Base-by-base conservation (phyloP, 352 stramenopile species). In the Achlya hypogyna region DNA sequence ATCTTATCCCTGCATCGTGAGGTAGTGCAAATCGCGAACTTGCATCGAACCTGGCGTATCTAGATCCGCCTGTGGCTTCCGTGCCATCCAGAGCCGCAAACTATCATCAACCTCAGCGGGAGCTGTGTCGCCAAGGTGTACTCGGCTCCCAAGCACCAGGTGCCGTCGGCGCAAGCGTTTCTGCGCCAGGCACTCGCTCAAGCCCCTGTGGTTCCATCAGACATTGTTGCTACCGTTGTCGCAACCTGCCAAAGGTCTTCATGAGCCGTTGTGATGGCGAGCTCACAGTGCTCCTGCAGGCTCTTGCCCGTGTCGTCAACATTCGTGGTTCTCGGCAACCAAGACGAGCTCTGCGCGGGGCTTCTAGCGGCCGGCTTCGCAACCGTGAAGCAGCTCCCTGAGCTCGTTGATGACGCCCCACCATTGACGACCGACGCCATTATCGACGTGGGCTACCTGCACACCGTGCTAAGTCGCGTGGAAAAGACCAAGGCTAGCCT, bases 1-100 rank as follows among this genome's bases (percentile, higher is more conserved):
- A 86, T 93, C 40, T 74, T 91, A 1, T 91, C 84, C 2, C 75
- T 86, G 54, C 82, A 93, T 66, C 74, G 84, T 12, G 84, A 93
- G 75, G 79, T 92, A 70, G 18, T 5, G 20, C n/a, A 9, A 49
- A 62, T 62, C 35, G 2, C n/a, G n/a, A 28, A 42, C 23, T 60
- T 38, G 28, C 5, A 25, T 45, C 34, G 2, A 60, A 32, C 3
- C 4, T n/a, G 10, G 1, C 20, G 1, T 16, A n/a, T 27, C n/a
- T 38, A 67, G 60, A 58, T 67, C 23, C 60, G 60, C 9, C 22
- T 67, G 5, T 67, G 60, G 60, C 10, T 63, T 10, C 16, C 27
- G 22, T 5, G 10, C 54, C 54, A 38, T 45, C 4, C 22, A 12
- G 29, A 67, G 12, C 42, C 18, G 12, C 40, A 38, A 5, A 14